These are phyloP conservation scores for Calonectria pauciramosa DNA, from an alignment of 2,329 filamentous ascomycete genomes.

Conservation along the genomic window DNA sequence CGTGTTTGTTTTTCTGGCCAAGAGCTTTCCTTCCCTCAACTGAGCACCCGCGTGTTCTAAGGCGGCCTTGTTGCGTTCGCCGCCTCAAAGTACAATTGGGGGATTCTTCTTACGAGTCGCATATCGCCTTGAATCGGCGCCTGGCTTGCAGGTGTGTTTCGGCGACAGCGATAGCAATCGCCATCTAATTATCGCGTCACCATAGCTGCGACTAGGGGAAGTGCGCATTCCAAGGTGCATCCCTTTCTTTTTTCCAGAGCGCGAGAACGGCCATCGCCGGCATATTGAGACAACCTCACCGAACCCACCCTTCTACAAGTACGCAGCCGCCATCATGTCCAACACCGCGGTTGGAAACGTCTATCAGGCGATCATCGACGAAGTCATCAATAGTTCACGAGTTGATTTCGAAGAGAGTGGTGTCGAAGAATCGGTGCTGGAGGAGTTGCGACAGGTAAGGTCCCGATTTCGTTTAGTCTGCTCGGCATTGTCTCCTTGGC, in stretches of 20 bases:
- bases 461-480: conserved; percentile 24
- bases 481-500: conserved; percentile 11
- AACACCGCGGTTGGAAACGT: conserved; percentile 78
- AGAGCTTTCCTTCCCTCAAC: conserved; percentile 3
- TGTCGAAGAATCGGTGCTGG: conserved; percentile 87
- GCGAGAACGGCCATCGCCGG: not conserved
- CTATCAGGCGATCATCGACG: conserved; percentile 83
- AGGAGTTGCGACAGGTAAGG: conserved; percentile 87
- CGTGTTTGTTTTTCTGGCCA: conserved; percentile 29
- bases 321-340: conserved; percentile 62
- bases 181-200: not conserved
- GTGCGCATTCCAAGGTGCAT: not conserved
- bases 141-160: not conserved
- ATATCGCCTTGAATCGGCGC: conserved; percentile 19
- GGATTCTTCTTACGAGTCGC: not conserved
- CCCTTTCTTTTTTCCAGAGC: not conserved
- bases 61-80: conserved; percentile 14
- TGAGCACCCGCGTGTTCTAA: conserved; percentile 23
- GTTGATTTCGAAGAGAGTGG: conserved; percentile 98
- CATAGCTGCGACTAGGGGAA: not conserved
- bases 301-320: conserved; percentile 7
- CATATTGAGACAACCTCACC: not conserved
- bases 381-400: conserved; percentile 91
- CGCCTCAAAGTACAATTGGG: conserved; percentile 27
- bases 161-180: not conserved